Conservation (phyloP, 1,284 basidiomycete genomes). For the Apiotrichum domesticum region DNA sequence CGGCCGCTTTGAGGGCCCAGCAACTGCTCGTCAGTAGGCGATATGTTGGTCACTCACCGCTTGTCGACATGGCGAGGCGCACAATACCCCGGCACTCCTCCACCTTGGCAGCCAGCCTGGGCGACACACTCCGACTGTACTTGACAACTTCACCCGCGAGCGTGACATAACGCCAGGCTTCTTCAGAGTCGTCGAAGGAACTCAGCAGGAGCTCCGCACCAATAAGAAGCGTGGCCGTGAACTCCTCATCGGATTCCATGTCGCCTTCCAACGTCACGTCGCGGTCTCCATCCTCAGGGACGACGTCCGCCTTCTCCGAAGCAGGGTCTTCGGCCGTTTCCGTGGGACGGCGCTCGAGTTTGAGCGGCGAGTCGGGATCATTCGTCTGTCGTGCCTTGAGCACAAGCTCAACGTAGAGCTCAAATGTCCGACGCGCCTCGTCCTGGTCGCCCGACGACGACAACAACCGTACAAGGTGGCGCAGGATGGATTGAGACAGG, state of each 20-base stretch:
- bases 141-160: slow-evolving; percentile 41
- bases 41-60: slow-evolving; percentile 18
- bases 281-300: slow-evolving; percentile 30
- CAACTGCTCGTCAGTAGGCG: slow-evolving; percentile 50
- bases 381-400: slow-evolving; percentile 66
- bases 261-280: not conserved
- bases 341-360: slow-evolving; percentile 37
- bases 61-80: slow-evolving; percentile 41
- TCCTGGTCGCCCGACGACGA: slow-evolving; percentile 58
- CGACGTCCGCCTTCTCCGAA: slow-evolving; percentile 1
- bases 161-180: slow-evolving; percentile 43
- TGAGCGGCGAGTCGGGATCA: slow-evolving; percentile 43
- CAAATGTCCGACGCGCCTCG: slow-evolving; percentile 68
- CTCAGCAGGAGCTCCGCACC: slow-evolving; percentile 67
- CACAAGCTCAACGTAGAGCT: slow-evolving; percentile 77
- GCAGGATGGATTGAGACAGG: slow-evolving; percentile 74
- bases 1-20: slow-evolving; percentile 59
- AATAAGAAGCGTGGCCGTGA: slow-evolving; percentile 65
- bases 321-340: slow-evolving; percentile 17
- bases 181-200: slow-evolving; percentile 38
- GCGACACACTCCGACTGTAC: slow-evolving; percentile 1
- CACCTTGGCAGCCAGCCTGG: slow-evolving; percentile 27
- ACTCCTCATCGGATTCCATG: slow-evolving; percentile 60
- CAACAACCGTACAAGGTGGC: slow-evolving; percentile 71
- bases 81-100: slow-evolving; percentile 45